Percentiles rank a stretch among this genome's conserved stretches.
These are phyloP conservation scores for Sporisorium exsertum DNA, from an alignment of 1,284 basidiomycete genomes.

Conservation along the genomic window DNA sequence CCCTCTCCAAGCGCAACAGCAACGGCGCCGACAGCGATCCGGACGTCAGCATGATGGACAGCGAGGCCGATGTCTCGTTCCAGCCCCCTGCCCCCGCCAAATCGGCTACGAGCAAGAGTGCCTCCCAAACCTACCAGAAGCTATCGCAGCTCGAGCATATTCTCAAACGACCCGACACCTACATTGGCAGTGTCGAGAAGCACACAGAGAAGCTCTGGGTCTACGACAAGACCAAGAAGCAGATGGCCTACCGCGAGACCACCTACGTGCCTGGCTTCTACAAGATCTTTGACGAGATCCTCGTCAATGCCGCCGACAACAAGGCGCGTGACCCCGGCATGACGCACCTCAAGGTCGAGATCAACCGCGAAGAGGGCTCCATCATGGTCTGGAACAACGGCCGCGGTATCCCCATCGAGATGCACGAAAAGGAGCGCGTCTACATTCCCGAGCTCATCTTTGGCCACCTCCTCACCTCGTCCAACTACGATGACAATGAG, in stretches of 20 bases:
- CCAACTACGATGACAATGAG: conserved; percentile 98
- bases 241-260: conserved; percentile 75
- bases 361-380: conserved; percentile 83
- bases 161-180: conserved; percentile 94
- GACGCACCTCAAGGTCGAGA: conserved; percentile 72
- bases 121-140: conserved; percentile 94
- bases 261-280: conserved; percentile 97
- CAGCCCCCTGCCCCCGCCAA: conserved; percentile 28
- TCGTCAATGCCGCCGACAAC: conserved; percentile 99
- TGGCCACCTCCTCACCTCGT: conserved; percentile 92
- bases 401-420: conserved; percentile 92
- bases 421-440: conserved; percentile 91
- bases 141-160: conserved; percentile 97
- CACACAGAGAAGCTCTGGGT: conserved; percentile 68
- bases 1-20: conserved; percentile 75
- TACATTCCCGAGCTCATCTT: conserved; percentile 99
- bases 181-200: conserved; percentile 77
- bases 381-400: conserved; percentile 98
- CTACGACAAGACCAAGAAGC: conserved; percentile 60
- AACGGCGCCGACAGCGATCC: conserved; percentile 69
- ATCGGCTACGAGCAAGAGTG: conserved; percentile 75
- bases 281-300: conserved; percentile 99
- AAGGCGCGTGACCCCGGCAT: conserved; percentile 75
- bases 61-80: conserved; percentile 45
- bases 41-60: conserved; percentile 70